Percentiles rank a stretch among this genome's conserved stretches.
Conservation (phyloP, 1,284 basidiomycete genomes). For the Xanthoconium separans region DNA sequence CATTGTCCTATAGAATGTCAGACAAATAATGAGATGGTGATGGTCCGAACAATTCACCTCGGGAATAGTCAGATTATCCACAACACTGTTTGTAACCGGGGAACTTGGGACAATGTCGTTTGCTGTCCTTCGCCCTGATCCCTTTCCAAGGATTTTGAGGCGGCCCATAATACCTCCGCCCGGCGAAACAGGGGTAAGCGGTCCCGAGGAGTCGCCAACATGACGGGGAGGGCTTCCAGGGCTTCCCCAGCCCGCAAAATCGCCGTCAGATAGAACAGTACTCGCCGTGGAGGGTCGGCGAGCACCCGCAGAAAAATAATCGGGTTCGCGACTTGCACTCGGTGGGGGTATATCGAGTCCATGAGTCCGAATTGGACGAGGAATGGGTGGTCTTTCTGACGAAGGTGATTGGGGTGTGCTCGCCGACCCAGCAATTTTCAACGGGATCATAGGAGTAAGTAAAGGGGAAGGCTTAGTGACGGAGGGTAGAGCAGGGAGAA, state of each 20-base stretch:
- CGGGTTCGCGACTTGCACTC: constrained; percentile 35
- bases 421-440: constrained; percentile 35
- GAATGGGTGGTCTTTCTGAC: constrained; percentile 33
- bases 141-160: constrained; percentile 72
- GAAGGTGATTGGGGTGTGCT: constrained; percentile 39
- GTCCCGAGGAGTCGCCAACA: constrained; percentile 29
- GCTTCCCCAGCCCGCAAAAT: constrained; percentile 51
- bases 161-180: constrained; percentile 69
- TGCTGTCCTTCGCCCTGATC: constrained; percentile 27
- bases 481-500: constrained; percentile 48
- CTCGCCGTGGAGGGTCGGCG: constrained; percentile 44
- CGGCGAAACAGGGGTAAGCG: constrained; percentile 54
- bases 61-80: constrained; percentile 16
- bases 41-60: constrained; percentile 24
- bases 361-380: constrained; percentile 32
- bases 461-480: constrained; percentile 50
- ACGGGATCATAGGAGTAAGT: constrained; percentile 56
- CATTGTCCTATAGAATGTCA: constrained; percentile 21
- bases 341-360: constrained; percentile 27
- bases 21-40: neutral
- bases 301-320: constrained; percentile 52
- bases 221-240: constrained; percentile 38
- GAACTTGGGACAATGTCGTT: constrained; percentile 29
- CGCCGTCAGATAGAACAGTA: constrained; percentile 45
- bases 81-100: constrained; percentile 17